Conservation (phyloP, 805 yeast genomes). For the Saccharomycopsis sp. region DNA sequence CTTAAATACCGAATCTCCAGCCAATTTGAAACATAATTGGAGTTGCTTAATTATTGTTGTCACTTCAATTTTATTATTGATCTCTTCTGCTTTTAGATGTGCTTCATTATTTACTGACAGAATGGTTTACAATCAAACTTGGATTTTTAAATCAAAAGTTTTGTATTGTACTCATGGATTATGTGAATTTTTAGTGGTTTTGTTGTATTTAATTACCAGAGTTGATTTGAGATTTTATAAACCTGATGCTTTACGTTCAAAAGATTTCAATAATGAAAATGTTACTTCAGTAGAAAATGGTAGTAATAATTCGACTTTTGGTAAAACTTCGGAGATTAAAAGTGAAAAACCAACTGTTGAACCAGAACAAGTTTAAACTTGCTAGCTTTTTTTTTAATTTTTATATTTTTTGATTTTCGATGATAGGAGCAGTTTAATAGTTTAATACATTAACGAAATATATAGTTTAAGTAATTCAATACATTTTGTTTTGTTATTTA, state of each 20-base stretch:
- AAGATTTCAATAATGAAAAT: too few relatives aligned
- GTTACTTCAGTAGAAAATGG: too few relatives aligned
- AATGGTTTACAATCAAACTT: conserved; percentile 25
- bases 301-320: too few relatives aligned
- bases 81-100: conserved; percentile 41
- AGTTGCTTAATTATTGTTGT: conserved; percentile 35
- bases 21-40: conserved; percentile 36
- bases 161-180: conserved; percentile 65
- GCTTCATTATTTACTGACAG: conserved; percentile 32
- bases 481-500: too few relatives aligned
- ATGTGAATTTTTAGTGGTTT: conserved; percentile 46
- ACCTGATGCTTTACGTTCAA: conserved; percentile 50
- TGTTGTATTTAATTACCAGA: conserved; percentile 50
- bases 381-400: too few relatives aligned
- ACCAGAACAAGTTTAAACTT: too few relatives aligned
- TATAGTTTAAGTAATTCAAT: too few relatives aligned
- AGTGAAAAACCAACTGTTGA: too few relatives aligned
- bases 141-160: conserved; percentile 43
- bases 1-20: conserved; percentile 22
- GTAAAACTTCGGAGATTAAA: too few relatives aligned
- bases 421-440: too few relatives aligned
- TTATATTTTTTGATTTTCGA: too few relatives aligned
- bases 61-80: conserved; percentile 39
- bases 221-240: conserved; percentile 72
- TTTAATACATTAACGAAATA: too few relatives aligned